Evolutionary conservation across 805 yeast genomes (phyloP), one percentile per base, ranked within the genome.

Genomic region (Zygosaccharomyces bailii): DNA sequence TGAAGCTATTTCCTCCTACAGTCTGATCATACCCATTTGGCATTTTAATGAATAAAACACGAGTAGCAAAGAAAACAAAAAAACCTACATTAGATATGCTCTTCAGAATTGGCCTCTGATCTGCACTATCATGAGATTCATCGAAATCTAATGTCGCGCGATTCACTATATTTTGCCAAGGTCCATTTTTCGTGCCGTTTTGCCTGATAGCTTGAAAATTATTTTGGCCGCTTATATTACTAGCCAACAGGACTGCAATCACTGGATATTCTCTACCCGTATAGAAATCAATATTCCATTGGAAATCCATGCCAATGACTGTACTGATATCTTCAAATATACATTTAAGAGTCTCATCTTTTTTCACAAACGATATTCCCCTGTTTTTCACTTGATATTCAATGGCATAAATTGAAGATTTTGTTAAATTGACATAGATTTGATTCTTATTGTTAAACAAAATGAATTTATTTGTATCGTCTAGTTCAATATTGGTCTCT

Each of bases 21-120:
- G 42, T 21, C 24, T 54, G 57, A 19, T 47, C 49, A 14, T 53
- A 47, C 4, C 59, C 59, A 14, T 42, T 43, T 4, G 57, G 51
- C 19, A 51, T 24, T 5, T 40, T 41, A 14, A 49, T 46, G 32
- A 54, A 54, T 8, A 41, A 13, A 7, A 52, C 37, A 6, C 40
- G 39, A 5, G 16, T n/a, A 4, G 51, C 35, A 1, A 52, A 44
- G 24, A 58, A 44, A 2, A 59, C 24, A 23, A 56, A 45, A 20
- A 56, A 44, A 3, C 65, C 65, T 9, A 57, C 40, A 39, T 54
- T 52, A 14, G 52, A 32, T 11, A 56, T 45, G 7, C 57, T 40
- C 23, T 43, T 46, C 20, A 56, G 38, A 9, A 47, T 17, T 18
- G 41, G 43, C 4, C 6, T 19, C 11, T 18, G 10, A 20, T n/a